A percentile compares a stretch with the other conserved stretches of the same genome.
phyloP scores from a whole-genome alignment of 192 early-diverging fungal genomes.

The Coemansia guatemalensis region DNA sequence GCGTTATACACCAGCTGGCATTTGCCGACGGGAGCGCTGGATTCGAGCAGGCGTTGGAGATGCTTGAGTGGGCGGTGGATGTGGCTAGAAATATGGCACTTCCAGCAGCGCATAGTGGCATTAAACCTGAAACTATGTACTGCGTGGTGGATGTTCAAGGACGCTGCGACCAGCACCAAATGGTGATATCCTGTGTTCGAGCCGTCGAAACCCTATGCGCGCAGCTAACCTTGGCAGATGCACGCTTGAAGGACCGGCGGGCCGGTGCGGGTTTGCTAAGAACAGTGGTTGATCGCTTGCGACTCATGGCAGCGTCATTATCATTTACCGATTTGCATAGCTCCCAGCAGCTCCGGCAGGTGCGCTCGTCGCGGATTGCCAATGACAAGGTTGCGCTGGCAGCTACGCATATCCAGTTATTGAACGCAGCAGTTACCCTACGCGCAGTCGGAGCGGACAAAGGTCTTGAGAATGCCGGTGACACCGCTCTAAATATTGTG shows the following conservation, averaged over 20 bases:
- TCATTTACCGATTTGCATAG: background rate
- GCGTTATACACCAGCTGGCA: conserved; percentile 14
- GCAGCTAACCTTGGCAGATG: background rate
- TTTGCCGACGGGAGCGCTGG: background rate
- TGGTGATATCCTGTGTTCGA: conserved; percentile 10
- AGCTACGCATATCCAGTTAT: background rate
- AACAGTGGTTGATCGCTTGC: conserved; percentile 5
- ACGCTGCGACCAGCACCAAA: conserved; percentile 8
- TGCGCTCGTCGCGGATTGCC: conserved; percentile 1
- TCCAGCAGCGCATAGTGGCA: background rate
- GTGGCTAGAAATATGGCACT: conserved; percentile 6
- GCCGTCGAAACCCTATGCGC: conserved; percentile 4
- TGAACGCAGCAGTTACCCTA: background rate
- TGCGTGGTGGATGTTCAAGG: conserved; percentile 12
- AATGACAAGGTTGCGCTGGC: conserved; percentile 5
- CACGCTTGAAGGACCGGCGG: background rate
- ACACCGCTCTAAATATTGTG: background rate
- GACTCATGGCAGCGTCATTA: conserved; percentile 17
- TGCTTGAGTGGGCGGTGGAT: conserved; percentile 24
- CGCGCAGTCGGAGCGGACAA: background rate
- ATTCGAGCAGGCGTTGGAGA: conserved; percentile 3
- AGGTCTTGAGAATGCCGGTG: background rate
- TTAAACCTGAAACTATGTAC: background rate
- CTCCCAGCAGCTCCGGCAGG: background rate
- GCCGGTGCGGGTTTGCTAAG: background rate